Base-by-base conservation (phyloP, 202 grass and related monocot species). In the Sporobolus alterniflorus region DNA sequence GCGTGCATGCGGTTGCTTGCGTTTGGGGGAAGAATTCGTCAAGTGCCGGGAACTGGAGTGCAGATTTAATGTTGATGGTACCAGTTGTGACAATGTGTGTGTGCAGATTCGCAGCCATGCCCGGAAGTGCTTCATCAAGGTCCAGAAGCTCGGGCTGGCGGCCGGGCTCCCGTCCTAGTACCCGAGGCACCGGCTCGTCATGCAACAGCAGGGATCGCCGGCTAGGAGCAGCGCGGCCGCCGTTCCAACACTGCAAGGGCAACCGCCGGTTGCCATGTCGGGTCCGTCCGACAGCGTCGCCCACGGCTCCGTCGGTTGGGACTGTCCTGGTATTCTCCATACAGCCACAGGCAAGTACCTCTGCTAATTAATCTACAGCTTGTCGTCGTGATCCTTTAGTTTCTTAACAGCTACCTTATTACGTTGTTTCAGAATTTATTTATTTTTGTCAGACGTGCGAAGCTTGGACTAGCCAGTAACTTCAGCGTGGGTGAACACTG, bases 71-170 rank as follows among this genome's bases (percentile, higher is more conserved):
- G 7, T 16, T 31, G 34, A n/a, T 43, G 36, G 21, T 15, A 16
- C 29, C 14, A 14, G 28, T 47, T 34, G 47, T 69, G 17, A 36
- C 68, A 42, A 24, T 65, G 40, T 29, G 29, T 5, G 0, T 2
- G 59, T 70, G 88, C 86, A 98, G 93, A 98, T 98, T 42, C 91
- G 96, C 3, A 98, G 96, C 83, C 96, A 98, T 47, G 96, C 96
- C 0, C 96, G 95, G 85, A 98, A 98, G 73, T 98, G 94, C 75
- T 98, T 98, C 79, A 65, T 98, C 48, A 98, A 95, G 82, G 79
- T 95, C 47, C 92, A 98, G 80, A 95, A 90, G 81, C 74, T 94
- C 15, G 93, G 96, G 8, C 89, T 98, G 21, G 89, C 69, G 31
- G 84, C 91, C 63, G 87, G 89, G 4, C 86, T 95, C 57, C 96